Evolutionary conservation across 176 grass and related monocot species (phyloP), one percentile per base, ranked within the genome.

Genomic region (Triticum dicoccoides): DNA sequence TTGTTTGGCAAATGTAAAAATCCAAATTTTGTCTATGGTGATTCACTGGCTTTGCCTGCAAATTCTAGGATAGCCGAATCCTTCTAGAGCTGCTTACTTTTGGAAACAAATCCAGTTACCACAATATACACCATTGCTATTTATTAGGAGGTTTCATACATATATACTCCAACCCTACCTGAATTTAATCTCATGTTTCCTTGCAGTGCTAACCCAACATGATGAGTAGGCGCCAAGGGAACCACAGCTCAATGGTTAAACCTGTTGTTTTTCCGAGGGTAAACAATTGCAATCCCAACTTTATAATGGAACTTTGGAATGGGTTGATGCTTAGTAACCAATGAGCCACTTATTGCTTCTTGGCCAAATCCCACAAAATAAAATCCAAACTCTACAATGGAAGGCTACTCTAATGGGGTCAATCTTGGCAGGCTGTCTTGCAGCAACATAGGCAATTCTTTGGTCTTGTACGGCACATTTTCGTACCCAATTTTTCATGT

Each of bases 131-230:
- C 45, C 1, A 15, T 65, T 51, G 29, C 38, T 64, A 6, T 35
- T 37, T 49, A 13, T 69, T 76, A 78, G 14, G 49, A 69, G 20
- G 38, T 79, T 25, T 41, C 42, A 77, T 5, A 44, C 5, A 14
- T 4, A 65, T 44, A 21, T 6, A 66, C 12, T 15, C 56, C 10
- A 3, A 73, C 25, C 25, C 27, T 23, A 3, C 29, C 34, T 1
- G 15, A 79, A 79, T 59, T 86, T 76, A n/a, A 4, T 70, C 7
- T 34, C 20, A 4, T 49, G 20, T 74, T 76, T 79, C 21, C 12
- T 88, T 81, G 81, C 89, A 91, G 89, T 85, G 76, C 82, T 88
- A 81, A 87, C 84, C 62, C 73, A 83, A 84, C 61, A 91, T 81
- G 61, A 87, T 81, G 61, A 87, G 29, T 88, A 91, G 76, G 69